Evolutionary conservation across 257 asterid genomes (phyloP), one percentile per base, ranked within the genome.

Genomic region (Plantago ovata): DNA sequence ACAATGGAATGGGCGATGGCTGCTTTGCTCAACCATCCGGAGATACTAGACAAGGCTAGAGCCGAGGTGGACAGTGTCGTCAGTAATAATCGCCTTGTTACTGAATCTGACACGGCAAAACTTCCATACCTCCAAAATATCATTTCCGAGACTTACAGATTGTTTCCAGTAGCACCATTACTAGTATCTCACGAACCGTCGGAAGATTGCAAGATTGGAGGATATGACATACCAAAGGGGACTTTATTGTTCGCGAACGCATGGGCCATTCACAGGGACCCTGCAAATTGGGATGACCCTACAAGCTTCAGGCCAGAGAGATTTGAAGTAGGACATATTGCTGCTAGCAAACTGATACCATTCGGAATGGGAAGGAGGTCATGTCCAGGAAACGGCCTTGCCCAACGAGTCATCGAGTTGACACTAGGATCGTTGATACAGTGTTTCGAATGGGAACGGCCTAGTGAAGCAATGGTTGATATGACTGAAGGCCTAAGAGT

Each of bases 351-450:
- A 67, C 19, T 82, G 40, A 13, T 84, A 66, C 80, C 91, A 0
- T 87, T 87, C 56, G 95, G 94, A 40, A 72, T 80, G 82, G 95
- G 95, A 7, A 74, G 94, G 67, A 71, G 94, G 67, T 74, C 88
- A 8, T 87, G 95, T 43, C 91, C 95, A 0, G 96, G 96, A 4
- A 36, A 42, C 9, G 82, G 75, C 4, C 55, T 84, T 47, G 94
- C 87, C 24, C 77, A 66, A 2, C 74, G 85, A 16, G 73, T 82
- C 4, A 71, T 87, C 15, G 72, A 85, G 0, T 60, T 82, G 72
- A 47, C 68, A 0, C 19, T 81, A 18, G 96, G 73, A 6, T 62
- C 86, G 0, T 4, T 84, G 49, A 68, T 84, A 4, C 96, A 84
- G 56, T 46, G 94, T 50, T 87, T 80, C 14, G 82, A 87, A 12